Evolutionary conservation across 1,284 basidiomycete species (phyloP).

Genomic region (Trametes pubescens): DNA sequence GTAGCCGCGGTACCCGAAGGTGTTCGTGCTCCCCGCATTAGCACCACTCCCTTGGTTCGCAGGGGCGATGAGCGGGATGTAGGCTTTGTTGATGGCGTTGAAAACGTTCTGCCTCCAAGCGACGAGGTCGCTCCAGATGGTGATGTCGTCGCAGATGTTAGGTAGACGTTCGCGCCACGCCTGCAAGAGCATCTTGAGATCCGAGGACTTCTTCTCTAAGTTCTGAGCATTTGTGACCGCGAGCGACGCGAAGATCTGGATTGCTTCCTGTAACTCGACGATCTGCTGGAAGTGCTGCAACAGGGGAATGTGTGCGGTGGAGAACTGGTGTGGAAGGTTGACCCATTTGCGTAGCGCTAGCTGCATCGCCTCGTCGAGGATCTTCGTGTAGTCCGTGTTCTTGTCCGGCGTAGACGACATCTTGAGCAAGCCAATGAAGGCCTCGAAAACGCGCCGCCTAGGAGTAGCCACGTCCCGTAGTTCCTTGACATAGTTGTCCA

Average conservation of each 20-base stretch:
- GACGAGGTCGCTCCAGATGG: conserved; percentile 98
- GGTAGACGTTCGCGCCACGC: conserved; percentile 98
- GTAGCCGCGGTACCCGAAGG: conserved; percentile 97
- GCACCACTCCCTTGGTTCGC: conserved; percentile 55
- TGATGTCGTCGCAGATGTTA: conserved; percentile 97
- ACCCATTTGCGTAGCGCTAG: conserved; percentile 97
- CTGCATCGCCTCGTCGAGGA: conserved; percentile 97
- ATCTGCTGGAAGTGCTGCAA: conserved; percentile 99
- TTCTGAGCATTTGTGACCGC: conserved; percentile 90
- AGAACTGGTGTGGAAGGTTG: conserved; percentile 85
- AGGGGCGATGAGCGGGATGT: conserved; percentile 86
- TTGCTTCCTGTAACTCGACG: conserved; percentile 96
- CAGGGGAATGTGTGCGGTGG: conserved; percentile 92
- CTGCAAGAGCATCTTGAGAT: conserved; percentile 95
- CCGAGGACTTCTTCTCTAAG: conserved; percentile 93
- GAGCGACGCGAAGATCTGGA: conserved; percentile 93
- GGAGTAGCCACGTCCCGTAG: conserved; percentile 92
- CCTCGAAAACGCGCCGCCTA: conserved; percentile 94
- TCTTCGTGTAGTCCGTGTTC: conserved; percentile 83
- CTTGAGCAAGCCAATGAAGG: conserved; percentile 89
- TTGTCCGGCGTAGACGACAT: conserved; percentile 71
- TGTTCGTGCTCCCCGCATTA: conserved; percentile 71
- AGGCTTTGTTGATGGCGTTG: conserved; percentile 95
- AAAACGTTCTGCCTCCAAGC: conserved; percentile 97
- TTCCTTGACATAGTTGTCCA: conserved; percentile 88